Evolutionary conservation across 148 eudicot species (phyloP).

Genomic region (Hydrangea macrophylla): DNA sequence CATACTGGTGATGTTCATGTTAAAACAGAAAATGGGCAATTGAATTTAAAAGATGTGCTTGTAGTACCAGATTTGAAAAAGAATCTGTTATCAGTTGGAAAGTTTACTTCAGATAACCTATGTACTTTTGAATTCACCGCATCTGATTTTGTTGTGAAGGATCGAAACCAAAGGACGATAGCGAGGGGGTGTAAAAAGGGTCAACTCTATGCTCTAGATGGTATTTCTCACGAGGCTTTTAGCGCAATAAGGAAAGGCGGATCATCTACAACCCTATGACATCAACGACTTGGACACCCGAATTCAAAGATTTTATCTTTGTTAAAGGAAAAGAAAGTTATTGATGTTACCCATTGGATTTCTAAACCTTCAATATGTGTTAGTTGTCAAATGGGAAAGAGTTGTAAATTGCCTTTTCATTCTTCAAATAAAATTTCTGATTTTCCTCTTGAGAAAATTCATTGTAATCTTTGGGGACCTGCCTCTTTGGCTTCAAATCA

Average conservation of each 20-base stretch:
- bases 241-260: background rate
- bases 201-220: no score
- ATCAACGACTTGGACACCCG: background rate
- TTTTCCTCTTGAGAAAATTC: background rate
- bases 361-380: no score
- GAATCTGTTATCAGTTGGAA: background rate
- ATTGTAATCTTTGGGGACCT: background rate
- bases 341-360: no score
- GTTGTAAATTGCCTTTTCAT: no score
- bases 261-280: background rate
- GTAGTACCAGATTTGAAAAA: conserved; percentile 1
- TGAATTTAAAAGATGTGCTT: background rate
- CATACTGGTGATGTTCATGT: no score
- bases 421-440: background rate
- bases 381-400: no score
- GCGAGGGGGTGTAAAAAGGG: background rate
- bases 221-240: background rate
- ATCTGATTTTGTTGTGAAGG: conserved; percentile 4
- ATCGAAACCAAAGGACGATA: background rate
- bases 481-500: no score
- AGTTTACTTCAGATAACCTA: no score
- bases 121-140: conserved; percentile 3
- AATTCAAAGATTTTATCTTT: background rate
- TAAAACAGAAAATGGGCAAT: background rate
- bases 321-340: background rate